Evolutionary conservation across 345 rosid species (phyloP).

Genomic region (Physaria fendleri): DNA sequence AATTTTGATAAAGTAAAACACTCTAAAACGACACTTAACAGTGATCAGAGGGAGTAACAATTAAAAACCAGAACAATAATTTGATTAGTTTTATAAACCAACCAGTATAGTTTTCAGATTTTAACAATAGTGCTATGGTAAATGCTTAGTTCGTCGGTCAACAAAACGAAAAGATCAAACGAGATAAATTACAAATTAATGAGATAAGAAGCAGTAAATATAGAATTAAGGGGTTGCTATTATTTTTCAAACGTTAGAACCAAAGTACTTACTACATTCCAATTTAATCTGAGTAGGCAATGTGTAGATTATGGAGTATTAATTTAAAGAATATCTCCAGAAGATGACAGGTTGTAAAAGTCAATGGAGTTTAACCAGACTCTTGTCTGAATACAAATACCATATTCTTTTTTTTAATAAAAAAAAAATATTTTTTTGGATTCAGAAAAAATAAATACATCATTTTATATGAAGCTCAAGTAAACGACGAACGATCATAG

Average conservation of each 20-base stretch:
- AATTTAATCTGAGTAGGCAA: conserved; percentile 21
- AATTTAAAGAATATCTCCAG: background rate
- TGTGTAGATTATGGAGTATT: conserved; percentile 14
- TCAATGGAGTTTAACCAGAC: conserved; percentile 3
- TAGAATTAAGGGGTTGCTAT: background rate
- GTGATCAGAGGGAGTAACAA: no score
- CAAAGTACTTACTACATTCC: conserved; percentile 18
- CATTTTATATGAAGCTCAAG: background rate
- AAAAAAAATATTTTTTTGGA: no score
- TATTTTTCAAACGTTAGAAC: conserved; percentile 1
- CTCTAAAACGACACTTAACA: no score
- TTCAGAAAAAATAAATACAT: no score
- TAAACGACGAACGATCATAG: background rate
- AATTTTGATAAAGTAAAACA: no score
- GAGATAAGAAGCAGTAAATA: background rate
- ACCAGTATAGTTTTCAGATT: no score
- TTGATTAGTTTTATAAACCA: no score
- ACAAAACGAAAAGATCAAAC: conserved; percentile 22
- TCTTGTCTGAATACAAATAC: no score
- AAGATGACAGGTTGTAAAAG: conserved; percentile 18
- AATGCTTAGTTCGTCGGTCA: no score
- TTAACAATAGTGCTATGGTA: no score
- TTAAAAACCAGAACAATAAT: no score
- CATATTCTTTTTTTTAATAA: no score
- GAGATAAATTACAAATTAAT: background rate